These are phyloP conservation scores for Luzula sylvatica DNA, from an alignment of 176 grass and related monocot species.

Conservation along the genomic window DNA sequence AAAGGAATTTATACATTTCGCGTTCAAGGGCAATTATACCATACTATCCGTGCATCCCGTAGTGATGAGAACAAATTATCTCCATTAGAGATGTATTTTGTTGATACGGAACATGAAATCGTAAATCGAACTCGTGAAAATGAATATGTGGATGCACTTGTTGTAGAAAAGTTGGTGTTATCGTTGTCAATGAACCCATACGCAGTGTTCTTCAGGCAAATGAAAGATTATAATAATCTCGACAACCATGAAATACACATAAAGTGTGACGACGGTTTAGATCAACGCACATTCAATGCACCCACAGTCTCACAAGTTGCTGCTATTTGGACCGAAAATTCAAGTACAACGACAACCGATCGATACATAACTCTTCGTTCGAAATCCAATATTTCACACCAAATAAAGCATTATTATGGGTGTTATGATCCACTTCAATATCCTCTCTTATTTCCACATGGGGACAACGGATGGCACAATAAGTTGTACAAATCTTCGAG, in stretches of 20 bases:
- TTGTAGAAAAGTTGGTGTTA: no score
- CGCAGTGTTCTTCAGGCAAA: background rate
- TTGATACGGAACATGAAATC: background rate
- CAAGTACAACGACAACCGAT: background rate
- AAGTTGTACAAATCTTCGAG: background rate
- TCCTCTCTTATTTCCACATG: background rate
- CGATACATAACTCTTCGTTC: background rate
- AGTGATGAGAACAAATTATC: background rate
- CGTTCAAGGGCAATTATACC: background rate
- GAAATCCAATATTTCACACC: background rate
- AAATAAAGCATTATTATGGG: background rate
- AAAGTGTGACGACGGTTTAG: background rate
- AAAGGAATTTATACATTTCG: background rate
- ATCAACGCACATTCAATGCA: conserved; percentile 1
- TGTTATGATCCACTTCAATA: background rate
- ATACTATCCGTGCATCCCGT: background rate
- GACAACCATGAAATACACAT: background rate
- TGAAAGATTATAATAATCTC: background rate
- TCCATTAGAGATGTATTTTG: background rate
- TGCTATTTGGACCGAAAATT: conserved; percentile 6
- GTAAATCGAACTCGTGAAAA: no score
- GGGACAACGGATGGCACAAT: background rate
- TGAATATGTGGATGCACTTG: no score
- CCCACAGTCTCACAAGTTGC: conserved; percentile 9
- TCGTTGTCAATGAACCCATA: background rate